phyloP scores from a whole-genome alignment of 306 rosid genomes.

The Begonia peltatifolia region DNA sequence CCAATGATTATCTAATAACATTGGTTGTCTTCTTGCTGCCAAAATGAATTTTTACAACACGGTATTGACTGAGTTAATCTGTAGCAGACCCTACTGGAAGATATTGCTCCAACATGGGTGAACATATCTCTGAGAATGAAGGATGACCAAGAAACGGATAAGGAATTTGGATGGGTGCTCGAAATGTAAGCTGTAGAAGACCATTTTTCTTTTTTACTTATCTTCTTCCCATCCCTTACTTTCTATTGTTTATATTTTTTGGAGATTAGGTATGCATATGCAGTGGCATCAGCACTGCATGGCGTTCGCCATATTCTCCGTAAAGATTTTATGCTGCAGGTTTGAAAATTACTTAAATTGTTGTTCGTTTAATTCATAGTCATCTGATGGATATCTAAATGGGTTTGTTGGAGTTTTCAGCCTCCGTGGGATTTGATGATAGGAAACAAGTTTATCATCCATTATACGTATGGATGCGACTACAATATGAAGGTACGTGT shows the following conservation, averaged over 20 bases:
- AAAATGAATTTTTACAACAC: slow-evolving; percentile 3
- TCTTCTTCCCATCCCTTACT: slow-evolving; percentile 1
- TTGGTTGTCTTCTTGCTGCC: no score
- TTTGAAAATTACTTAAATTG: slow-evolving; percentile 14
- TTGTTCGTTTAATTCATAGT: neutral
- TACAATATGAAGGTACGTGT: slow-evolving; percentile 51
- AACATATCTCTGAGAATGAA: slow-evolving; percentile 78
- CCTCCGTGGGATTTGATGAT: slow-evolving; percentile 76
- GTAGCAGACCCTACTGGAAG: slow-evolving; percentile 65
- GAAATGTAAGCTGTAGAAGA: slow-evolving; percentile 57
- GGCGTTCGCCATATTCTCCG: slow-evolving; percentile 61
- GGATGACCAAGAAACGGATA: slow-evolving; percentile 69
- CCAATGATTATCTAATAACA: no score
- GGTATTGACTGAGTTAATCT: slow-evolving; percentile 17
- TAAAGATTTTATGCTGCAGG: slow-evolving; percentile 89
- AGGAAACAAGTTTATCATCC: slow-evolving; percentile 49
- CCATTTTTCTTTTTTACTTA: no score
- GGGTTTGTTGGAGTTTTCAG: slow-evolving; percentile 30
- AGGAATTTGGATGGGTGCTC: slow-evolving; percentile 95
- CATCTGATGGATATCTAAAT: slow-evolving; percentile 9
- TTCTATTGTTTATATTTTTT: slow-evolving; percentile 10
- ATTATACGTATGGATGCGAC: slow-evolving; percentile 85
- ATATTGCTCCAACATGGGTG: slow-evolving; percentile 98
- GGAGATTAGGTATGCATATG: slow-evolving; percentile 75
- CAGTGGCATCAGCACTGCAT: slow-evolving; percentile 88